Base-by-base conservation (phyloP, 208 protist genomes). In the Trypanosomatidae sp. region DNA sequence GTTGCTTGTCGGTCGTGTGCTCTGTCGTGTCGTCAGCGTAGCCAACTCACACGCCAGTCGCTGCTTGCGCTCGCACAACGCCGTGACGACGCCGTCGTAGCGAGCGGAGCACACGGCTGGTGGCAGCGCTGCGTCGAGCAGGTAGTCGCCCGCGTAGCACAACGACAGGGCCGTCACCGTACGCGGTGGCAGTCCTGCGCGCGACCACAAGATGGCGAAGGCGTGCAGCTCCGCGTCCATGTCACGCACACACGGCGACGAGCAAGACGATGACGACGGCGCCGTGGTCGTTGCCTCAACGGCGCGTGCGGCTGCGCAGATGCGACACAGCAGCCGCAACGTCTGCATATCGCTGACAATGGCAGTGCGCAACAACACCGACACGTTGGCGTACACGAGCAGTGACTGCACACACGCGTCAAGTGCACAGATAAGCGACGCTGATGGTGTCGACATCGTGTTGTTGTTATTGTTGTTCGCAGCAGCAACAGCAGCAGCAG, bases 121-220 rank as follows among this genome's bases (percentile, higher is more conserved):
- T 7, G 85, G 85, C 5, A 93, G 64, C 5, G 76, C 80, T n/a
- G 58, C 75, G 53, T 93, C 85, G n/a, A 93, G 61, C 11, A 93
- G 56, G 30, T 87, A 90, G 51, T 93, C 80, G 8, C 71, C 49
- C 39, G 85, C 54, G 45, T 89, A 93, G 46, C 75, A 82, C 40
- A 82, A 70, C 25, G 63, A 63, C 57, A 86, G 53, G 4, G 54
- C 32, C 19, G 71, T 70, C 6, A 41, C 48, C 4, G 80, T 41
- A 18, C 58, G 62, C 8, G 60, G 68, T 19, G 56, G 58, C 22
- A 86, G 57, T 3, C 71, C 71, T 35, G 70, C 79, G 20, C 38
- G 37, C 3, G 48, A 49, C 65, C 62, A 68, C 13, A 80, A 38
- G 6, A 56, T 22, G 18, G 56, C 46, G n/a, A 90, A 56, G 33